Base-by-base conservation (phyloP, 768 basidiomycete species). In the Nidularia pulvinata region DNA sequence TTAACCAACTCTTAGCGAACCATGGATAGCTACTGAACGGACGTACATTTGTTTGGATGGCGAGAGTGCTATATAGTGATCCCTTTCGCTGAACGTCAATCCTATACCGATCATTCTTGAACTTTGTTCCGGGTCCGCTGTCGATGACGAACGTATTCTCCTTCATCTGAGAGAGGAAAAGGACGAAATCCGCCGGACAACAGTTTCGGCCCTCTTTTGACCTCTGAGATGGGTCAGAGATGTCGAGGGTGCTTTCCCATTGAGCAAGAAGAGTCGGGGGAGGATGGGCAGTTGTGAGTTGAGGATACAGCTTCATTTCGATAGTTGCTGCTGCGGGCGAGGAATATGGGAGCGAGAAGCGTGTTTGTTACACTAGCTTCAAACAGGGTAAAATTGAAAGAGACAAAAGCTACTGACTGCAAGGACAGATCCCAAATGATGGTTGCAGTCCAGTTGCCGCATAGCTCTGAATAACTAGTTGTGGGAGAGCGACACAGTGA, bases 1-100 rank as follows among this genome's bases (percentile, higher is more conserved):
- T 30, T 30, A 30, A 30, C 2, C 25, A 30, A 30, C 25, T 30
- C 25, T 30, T 30, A 30, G 25, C 25, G 25, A 30, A 46, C 10
- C 10, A 25, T 10, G 6, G 14, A 46, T 10, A 46, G 45, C 10
- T 46, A 30, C 13, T 46, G 16, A 25, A 10, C 13, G 45, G 45
- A 25, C 45, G 48, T n/a, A 33, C 48, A 25, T 49, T 49, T 14
- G 48, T 33, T 34, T 49, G 48, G 14, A 49, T 49, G 11, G 48
- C 19, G 9, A 49, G 33, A 10, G 48, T 49, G 34, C 48, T 32
- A 33, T 10, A 49, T 14, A 25, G 10, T 11, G 34, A n/a, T 7
- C 33, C 25, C 33, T 49, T 49, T 33, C 14, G 9, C 13, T 32
- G 48, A 25, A 49, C 14, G 33, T 49, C 48, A 34, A 49, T 34